Evolutionary conservation across 169 alveolate genomes (phyloP).

Genomic region (Eimeria necatrix): DNA sequence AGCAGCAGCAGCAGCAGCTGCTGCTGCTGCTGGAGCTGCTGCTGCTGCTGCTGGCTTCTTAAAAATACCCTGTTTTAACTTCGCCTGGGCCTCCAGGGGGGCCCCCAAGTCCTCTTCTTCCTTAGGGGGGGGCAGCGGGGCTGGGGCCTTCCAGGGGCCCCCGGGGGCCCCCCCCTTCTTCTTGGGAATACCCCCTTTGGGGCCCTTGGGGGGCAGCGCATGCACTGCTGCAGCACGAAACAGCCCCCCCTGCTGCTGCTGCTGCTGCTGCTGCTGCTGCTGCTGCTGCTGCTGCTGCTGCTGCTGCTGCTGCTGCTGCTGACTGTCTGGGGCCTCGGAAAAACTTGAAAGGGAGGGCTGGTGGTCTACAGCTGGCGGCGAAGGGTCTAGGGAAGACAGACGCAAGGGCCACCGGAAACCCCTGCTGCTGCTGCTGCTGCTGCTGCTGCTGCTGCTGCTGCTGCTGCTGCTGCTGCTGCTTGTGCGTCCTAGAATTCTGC

Average conservation of each 20-base stretch:
- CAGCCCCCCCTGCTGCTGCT: background rate
- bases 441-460: background rate
- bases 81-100: background rate
- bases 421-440: background rate
- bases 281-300: background rate
- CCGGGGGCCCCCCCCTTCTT: conserved; percentile 32
- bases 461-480: background rate
- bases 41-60: background rate
- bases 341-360: background rate
- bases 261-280: conserved; percentile 7
- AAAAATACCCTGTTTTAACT: conserved; percentile 32
- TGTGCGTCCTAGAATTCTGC: too few relatives aligned
- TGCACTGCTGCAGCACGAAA: background rate
- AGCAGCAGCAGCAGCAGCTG: background rate
- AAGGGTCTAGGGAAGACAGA: background rate
- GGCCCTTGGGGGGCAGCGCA: conserved; percentile 66
- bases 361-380: background rate
- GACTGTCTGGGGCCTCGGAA: background rate
- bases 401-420: background rate
- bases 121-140: conserved; percentile 19
- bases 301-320: background rate
- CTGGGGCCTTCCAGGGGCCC: conserved; percentile 24
- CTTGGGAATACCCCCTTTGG: conserved; percentile 67
- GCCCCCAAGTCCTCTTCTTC: background rate
- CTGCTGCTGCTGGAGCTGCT: background rate